phyloP scores from a whole-genome alignment of 148 eudicot species.

The Simmondsia chinensis region DNA sequence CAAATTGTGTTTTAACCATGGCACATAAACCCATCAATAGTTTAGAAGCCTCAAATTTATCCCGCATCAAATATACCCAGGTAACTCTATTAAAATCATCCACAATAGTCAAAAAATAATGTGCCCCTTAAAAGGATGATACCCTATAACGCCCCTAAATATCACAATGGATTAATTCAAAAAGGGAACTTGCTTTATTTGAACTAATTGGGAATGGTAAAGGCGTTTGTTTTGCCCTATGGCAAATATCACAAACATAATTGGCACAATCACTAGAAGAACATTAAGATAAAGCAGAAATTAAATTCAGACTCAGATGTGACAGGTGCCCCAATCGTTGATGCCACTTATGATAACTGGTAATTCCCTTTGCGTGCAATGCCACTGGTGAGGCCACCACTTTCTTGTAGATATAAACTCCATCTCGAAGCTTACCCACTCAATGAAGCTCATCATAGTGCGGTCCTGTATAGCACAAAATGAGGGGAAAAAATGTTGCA shows the following conservation, averaged over 20 bases:
- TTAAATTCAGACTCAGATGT: too few relatives aligned
- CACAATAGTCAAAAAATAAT: background rate
- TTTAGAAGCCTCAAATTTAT: background rate
- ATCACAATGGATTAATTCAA: conserved; percentile 1
- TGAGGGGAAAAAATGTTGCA: background rate
- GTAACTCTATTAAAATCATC: background rate
- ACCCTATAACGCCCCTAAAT: background rate
- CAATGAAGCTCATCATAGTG: background rate
- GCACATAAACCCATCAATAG: background rate
- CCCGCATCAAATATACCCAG: background rate
- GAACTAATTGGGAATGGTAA: background rate
- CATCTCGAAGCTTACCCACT: background rate
- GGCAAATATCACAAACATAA: background rate
- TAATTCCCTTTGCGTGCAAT: background rate
- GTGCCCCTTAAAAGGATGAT: too few relatives aligned
- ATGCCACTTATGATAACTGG: background rate
- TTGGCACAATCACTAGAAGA: too few relatives aligned
- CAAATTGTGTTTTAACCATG: background rate
- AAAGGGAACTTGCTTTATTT: background rate
- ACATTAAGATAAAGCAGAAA: too few relatives aligned
- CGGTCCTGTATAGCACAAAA: background rate
- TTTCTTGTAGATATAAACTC: background rate
- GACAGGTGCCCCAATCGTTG: background rate
- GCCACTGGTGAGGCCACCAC: background rate
- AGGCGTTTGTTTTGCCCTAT: background rate